Conservation (phyloP, 169 alveolate species). For the Plasmodium coatneyi region DNA sequence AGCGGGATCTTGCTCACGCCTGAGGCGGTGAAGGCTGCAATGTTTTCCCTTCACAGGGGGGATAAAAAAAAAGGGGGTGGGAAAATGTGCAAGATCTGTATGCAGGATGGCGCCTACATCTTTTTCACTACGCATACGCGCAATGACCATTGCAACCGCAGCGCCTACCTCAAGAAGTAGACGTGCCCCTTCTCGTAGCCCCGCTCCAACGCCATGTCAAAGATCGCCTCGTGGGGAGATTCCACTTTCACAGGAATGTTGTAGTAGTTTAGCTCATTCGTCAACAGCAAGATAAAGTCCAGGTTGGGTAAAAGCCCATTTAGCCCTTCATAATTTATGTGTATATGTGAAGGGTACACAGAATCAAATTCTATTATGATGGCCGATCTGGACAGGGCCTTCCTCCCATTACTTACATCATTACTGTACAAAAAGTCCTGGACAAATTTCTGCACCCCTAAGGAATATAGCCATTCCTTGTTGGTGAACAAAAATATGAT, state of each 20-base stretch:
- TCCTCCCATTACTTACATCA: conserved; percentile 5
- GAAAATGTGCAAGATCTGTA: not conserved
- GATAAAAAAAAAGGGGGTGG: not conserved
- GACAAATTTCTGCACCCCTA: conserved; percentile 55
- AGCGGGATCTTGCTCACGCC: conserved; percentile 55
- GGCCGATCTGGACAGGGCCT: conserved; percentile 42
- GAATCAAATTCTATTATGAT: conserved; percentile 72
- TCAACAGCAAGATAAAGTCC: conserved; percentile 47
- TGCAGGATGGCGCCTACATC: not conserved
- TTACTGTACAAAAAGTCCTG: conserved; percentile 27
- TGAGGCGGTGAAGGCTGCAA: conserved; percentile 52
- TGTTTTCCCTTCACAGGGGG: conserved; percentile 48
- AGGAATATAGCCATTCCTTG: conserved; percentile 61
- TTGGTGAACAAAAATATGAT: conserved; percentile 63
- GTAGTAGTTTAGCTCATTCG: conserved; percentile 42
- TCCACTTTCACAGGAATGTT: conserved; percentile 52
- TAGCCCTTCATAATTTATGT: conserved; percentile 70
- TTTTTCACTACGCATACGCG: not conserved
- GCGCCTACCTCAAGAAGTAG: conserved; percentile 46
- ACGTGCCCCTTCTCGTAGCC: conserved; percentile 63
- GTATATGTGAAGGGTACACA: conserved; percentile 60
- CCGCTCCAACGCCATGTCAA: conserved; percentile 56
- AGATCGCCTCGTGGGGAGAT: conserved; percentile 9
- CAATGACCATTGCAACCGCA: not conserved
- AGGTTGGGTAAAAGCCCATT: conserved; percentile 72